Evolutionary conservation across 192 early-diverging fungal genomes (phyloP), one percentile per base, ranked within the genome.

Genomic region (Rhizophlyctis rosea): DNA sequence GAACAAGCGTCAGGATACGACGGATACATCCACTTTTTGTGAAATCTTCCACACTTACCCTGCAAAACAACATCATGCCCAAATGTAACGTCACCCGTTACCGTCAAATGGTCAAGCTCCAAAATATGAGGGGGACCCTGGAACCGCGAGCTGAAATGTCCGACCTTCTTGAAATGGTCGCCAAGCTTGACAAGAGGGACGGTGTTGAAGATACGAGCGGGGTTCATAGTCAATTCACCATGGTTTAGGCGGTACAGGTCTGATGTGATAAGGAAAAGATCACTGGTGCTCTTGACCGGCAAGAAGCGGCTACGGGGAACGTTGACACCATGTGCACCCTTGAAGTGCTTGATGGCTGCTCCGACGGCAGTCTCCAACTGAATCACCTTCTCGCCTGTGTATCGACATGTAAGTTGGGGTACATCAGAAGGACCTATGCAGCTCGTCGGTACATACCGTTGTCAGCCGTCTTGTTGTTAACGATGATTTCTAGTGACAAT

Each of bases 291-390:
- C 76, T 99, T 99, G 59, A 99, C 97, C 39, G 97, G 97, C 78
- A 99, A 81, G 85, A 99, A 99, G 57, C 97, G 91, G 65, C 77
- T 87, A 58, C 97, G 89, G 9, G 95, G 95, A n/a, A 99, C 97
- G 67, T 99, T 99, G 71, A 99, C 82, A 62, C 97, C 97, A 57
- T 94, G 93, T 5, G 93, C 90, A 34, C 86, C 87, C 18, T 86
- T 78, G 71, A 99, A 99, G 79, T 98, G 94, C 80, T 97, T 96
- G 80, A 98, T 99, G 47, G 90, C 95, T 1, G 97, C 95, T 73
- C 97, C 97, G 32, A 98, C 97, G 33, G 97, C 97, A 13, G 97
- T 99, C 79, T 99, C 97, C 21, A 99, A 81, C 80, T 99, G 97
- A 52, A 99, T 90, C 1, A 97, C 92, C 72, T 95, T 95, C 64